Evolutionary conservation across 208 protist species (phyloP), one percentile per base, ranked within the genome.

Genomic region (Leishmania tarentolae): DNA sequence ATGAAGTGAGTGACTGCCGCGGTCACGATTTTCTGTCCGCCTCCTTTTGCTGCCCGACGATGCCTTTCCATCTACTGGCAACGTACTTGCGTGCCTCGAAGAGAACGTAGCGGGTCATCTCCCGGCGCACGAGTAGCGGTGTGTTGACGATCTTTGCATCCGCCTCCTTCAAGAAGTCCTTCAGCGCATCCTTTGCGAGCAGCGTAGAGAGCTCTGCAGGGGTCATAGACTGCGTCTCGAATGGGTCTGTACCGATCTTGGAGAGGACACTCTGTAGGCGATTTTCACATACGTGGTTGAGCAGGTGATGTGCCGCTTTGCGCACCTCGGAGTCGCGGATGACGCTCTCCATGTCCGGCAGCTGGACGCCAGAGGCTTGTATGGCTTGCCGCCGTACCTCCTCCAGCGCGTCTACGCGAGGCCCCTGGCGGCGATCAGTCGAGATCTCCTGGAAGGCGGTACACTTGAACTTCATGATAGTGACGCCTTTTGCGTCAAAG

Each of bases 391-490:
- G 85, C 15, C 94, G 85, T 19, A 93, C 87, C 47, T 56, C 82
- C 72, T 93, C 86, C 91, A 97, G 88, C 74, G 84, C 90, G 79
- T 96, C 92, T 61, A 94, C 85, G 57, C 92, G 92, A 44, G 91
- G 93, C 44, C 92, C 92, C 63, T 93, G 87, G 37, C 77, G 76
- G n/a, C 87, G 82, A 69, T 97, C 93, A 46, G 88, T 95, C 5
- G 92, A 94, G 31, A 95, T 95, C 59, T 97, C 92, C 75, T 96
- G 92, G 65, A 97, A 97, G 17, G 94, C 94, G 17, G 90, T 95
- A 52, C 81, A 94, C 80, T 97, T 97, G 76, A 97, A 92, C 86
- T 97, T 97, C 73, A 97, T 83, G 46, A 97, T 92, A 24, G 92
- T 94, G 35, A 87, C 59, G 31, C 86, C 87, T 28, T 79, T 92